Evolutionary conservation across 1,284 basidiomycete genomes (phyloP), one percentile per base, ranked within the genome.

Genomic region (Ganoderma leucocontextum): DNA sequence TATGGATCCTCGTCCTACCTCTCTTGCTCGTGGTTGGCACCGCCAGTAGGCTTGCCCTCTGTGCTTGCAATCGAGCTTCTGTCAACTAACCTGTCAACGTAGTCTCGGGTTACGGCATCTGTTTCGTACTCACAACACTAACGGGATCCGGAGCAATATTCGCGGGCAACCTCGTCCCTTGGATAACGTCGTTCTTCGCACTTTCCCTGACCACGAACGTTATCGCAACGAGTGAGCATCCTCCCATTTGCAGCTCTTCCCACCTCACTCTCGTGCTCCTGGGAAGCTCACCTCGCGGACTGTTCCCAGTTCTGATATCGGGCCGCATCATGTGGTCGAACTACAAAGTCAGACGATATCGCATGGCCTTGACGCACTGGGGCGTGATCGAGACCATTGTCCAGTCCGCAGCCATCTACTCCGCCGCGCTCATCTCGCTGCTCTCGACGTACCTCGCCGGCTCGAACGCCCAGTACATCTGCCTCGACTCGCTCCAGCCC

Each of bases 331-430:
- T 72, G 39, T 70, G 66, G 66, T 62, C 61, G 8, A 68, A 69
- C 41, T 59, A 64, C 49, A 49, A 36, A 10, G 62, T 69, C 17
- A 53, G 35, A 47, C 35, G 59, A 35, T 67, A 67, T 47, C 44
- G 63, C 25, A 57, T n/a, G 29, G 55, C 63, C 1, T 6, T 61
- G 47, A 55, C 69, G 13, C 63, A 69, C 49, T 70, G 63, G 63
- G 69, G 68, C 35, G 72, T 73, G 33, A 55, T 73, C 44, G 72
- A 73, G 67, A 73, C 72, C 8, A 67, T 73, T 53, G 65, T 73
- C n/a, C 72, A 73, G 52, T 73, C 72, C 33, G 72, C 72, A 4
- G 72, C 69, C 2, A 69, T 73, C 39, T 73, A 73, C 64, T 73
- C 72, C 3, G 69, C 69, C 6, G 69, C 72, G 41, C 72, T 73